Conservation (phyloP, 768 basidiomycete species). For the Steccherinum ochraceum region DNA sequence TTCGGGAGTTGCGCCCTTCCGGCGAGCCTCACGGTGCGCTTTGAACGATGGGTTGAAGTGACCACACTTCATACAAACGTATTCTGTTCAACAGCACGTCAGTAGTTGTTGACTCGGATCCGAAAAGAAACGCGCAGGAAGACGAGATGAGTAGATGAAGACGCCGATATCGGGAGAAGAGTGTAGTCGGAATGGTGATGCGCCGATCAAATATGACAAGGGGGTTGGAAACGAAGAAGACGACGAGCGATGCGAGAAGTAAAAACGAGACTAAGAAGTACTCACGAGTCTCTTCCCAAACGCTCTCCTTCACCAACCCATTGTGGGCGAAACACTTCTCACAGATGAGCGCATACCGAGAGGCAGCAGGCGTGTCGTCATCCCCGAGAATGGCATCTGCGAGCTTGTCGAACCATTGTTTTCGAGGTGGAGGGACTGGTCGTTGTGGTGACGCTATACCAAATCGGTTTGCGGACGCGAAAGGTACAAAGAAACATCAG, state of each 20-base stretch:
- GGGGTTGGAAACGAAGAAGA: too few species aligned
- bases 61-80: conserved; percentile 79
- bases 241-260: too few species aligned
- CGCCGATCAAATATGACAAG: too few species aligned
- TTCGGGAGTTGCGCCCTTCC: conserved; percentile 20
- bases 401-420: conserved; percentile 3
- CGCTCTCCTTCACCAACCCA: conserved; percentile 75
- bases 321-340: conserved; percentile 85
- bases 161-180: too few species aligned
- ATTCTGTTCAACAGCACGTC: too few species aligned
- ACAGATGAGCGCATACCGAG: conserved; percentile 82
- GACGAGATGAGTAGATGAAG: too few species aligned
- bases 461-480: not conserved
- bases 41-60: conserved; percentile 61
- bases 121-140: too few species aligned
- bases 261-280: conserved; percentile 14
- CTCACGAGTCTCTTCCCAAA: conserved; percentile 81
- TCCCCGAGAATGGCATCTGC: conserved; percentile 28
- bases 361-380: conserved; percentile 37
- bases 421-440: conserved; percentile 40
- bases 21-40: conserved; percentile 18
- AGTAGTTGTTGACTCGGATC: too few species aligned
- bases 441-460: conserved; percentile 31
- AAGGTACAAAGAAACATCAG: not conserved
- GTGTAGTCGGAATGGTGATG: too few species aligned